Base-by-base conservation (phyloP, 2,329 filamentous ascomycete species). In the Emmonsiellopsis sp. region DNA sequence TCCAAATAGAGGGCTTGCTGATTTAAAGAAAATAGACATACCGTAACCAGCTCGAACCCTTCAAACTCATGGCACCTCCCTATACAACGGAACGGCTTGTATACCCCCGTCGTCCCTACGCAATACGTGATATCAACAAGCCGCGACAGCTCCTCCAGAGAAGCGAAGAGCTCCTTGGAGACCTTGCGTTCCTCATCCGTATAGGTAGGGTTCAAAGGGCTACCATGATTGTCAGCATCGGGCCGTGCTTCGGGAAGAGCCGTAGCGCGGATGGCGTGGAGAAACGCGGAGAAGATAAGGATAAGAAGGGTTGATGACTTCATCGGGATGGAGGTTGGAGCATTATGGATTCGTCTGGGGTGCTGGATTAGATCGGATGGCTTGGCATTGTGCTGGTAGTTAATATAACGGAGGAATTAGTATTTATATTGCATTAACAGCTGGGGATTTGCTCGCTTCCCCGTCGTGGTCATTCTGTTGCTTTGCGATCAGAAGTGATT, bases 81-180 rank as follows among this genome's bases (percentile, higher is more conserved):
- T 11, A 85, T 80, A 70, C 93, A 98, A 34, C 79, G 73, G 68
- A 98, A 98, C 0, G 93, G 93, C 60, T 84, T 83, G 49, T 79
- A 77, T 57, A 98, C 84, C 40, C 92, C 93, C 0, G 87, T 85
- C 5, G 80, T 84, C 57, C 91, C 90, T 55, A 97, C 87, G 69
- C 93, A 98, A 72, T 97, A 97, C 47, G 89, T 78, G 55, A 97
- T 93, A 68, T 98, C 93, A 58, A 96, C 92, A 30, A 97, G 80
- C 52, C 91, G 85, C n/a, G 92, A 83, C 53, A 92, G 77, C 63
- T 95, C 87, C 70, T 96, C 90, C 11, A 98, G 82, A 15, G 88
- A 84, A 55, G 80, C 75, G 71, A 95, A 97, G 57, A 96, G 78
- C 26, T 75, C 64, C 31, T 71, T 64, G 4, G 86, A 84, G 53